Percentiles rank a stretch among this genome's conserved stretches.
Conservation (phyloP, 1,284 basidiomycete genomes). For the Porogramme epimiltina region DNA sequence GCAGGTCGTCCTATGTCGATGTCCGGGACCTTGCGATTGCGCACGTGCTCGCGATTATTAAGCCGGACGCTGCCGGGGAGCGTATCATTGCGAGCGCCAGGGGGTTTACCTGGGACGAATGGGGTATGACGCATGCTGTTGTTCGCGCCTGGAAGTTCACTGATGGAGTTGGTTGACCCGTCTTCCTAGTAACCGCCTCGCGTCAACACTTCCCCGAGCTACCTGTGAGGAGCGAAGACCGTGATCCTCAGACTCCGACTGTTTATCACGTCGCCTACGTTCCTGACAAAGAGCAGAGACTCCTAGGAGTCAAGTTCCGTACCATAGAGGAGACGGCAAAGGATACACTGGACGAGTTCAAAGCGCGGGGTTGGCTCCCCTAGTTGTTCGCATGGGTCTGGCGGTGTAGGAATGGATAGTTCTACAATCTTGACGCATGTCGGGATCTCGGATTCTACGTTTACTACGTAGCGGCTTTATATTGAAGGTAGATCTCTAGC, state of each 20-base stretch:
- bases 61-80: constrained; percentile 58
- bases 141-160: background rate
- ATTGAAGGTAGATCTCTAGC: too few relatives aligned
- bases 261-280: constrained; percentile 32
- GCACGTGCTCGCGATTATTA: constrained; percentile 56
- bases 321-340: constrained; percentile 41
- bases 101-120: constrained; percentile 34
- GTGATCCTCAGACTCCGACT: constrained; percentile 31
- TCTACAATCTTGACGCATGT: too few relatives aligned
- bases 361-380: constrained; percentile 20
- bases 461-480: too few relatives aligned
- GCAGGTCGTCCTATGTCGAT: constrained; percentile 47
- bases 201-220: constrained; percentile 20
- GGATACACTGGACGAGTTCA: constrained; percentile 43
- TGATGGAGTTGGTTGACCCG: background rate
- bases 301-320: constrained; percentile 49
- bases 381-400: too few relatives aligned
- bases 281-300: constrained; percentile 40
- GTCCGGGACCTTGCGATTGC: constrained; percentile 64
- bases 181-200: constrained; percentile 10
- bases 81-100: constrained; percentile 54
- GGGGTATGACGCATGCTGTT: constrained; percentile 17
- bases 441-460: too few relatives aligned
- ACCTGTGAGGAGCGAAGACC: constrained; percentile 24
- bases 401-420: too few relatives aligned